These are phyloP conservation scores for Juncus effusus DNA, from an alignment of 176 grass and related monocot genomes.

Conservation along the genomic window DNA sequence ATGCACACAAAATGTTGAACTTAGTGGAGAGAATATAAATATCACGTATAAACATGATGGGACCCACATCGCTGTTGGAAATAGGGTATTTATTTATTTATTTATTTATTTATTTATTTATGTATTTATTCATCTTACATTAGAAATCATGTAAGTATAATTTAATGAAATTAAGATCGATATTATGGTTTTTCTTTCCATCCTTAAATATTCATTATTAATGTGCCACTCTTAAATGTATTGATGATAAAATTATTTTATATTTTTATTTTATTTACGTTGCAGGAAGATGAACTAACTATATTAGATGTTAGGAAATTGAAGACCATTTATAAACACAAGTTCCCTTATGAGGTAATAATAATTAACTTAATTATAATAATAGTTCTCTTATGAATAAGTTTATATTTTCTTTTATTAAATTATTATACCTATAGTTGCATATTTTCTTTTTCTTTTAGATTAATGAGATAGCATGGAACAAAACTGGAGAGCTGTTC, in stretches of 20 bases:
- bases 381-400: too few relatives aligned
- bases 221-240: too few relatives aligned
- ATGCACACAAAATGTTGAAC: conserved; percentile 74
- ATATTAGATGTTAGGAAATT: conserved; percentile 92
- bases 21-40: conserved; percentile 99
- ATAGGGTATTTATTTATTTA: conserved; percentile 60
- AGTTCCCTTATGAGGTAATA: conserved; percentile 82
- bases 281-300: conserved; percentile 93
- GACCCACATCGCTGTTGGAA: conserved; percentile 94
- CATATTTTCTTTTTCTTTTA: conserved; percentile 24
- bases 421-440: background rate
- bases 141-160: background rate
- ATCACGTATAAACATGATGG: conserved; percentile 97
- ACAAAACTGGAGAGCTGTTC: conserved; percentile 97
- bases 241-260: background rate
- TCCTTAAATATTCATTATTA: too few relatives aligned
- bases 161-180: conserved; percentile 4
- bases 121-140: background rate
- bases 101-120: conserved; percentile 6
- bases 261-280: conserved; percentile 11
- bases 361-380: conserved; percentile 6
- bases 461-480: conserved; percentile 99
- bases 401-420: conserved; percentile 10
- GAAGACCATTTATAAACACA: conserved; percentile 62
- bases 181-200: background rate